phyloP scores from a whole-genome alignment of 129 eudicot genomes.

The Gnaphalium uliginosum region DNA sequence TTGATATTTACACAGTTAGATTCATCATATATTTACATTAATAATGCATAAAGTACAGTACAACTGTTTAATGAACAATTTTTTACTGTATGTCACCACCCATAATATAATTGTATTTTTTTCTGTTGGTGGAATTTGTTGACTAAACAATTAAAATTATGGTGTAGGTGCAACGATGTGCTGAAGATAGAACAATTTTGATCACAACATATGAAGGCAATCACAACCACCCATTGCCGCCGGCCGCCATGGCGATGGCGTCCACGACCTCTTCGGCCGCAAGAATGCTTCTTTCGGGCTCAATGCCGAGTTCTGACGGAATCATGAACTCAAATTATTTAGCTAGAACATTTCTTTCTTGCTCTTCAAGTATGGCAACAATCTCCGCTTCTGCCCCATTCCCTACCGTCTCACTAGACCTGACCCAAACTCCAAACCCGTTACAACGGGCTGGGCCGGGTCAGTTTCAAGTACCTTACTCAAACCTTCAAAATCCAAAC shows the following conservation, averaged over 20 bases:
- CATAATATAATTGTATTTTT: background rate
- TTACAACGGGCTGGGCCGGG: conserved; percentile 24
- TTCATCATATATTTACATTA: too few relatives aligned
- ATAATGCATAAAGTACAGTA: too few relatives aligned
- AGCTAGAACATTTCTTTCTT: conserved; percentile 47
- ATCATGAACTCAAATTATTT: conserved; percentile 36
- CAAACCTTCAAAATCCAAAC: conserved; percentile 26
- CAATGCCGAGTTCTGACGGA: conserved; percentile 65
- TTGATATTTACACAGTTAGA: too few relatives aligned
- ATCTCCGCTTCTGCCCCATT: conserved; percentile 48
- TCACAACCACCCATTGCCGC: conserved; percentile 71
- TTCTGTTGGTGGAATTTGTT: background rate
- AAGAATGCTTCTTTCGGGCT: conserved; percentile 74
- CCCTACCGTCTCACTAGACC: conserved; percentile 79
- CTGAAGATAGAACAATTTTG: conserved; percentile 69
- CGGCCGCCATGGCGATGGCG: conserved; percentile 89
- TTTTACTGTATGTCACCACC: too few relatives aligned
- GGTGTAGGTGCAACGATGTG: conserved; percentile 80
- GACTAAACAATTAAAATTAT: background rate
- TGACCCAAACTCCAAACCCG: conserved; percentile 54
- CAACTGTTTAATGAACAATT: too few relatives aligned
- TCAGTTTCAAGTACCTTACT: conserved; percentile 37
- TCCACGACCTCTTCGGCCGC: conserved; percentile 92
- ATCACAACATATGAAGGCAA: conserved; percentile 88
- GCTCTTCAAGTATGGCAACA: conserved; percentile 51